Evolutionary conservation across 2,329 filamentous ascomycete species (phyloP).

Genomic region (Penicillium sp.): DNA sequence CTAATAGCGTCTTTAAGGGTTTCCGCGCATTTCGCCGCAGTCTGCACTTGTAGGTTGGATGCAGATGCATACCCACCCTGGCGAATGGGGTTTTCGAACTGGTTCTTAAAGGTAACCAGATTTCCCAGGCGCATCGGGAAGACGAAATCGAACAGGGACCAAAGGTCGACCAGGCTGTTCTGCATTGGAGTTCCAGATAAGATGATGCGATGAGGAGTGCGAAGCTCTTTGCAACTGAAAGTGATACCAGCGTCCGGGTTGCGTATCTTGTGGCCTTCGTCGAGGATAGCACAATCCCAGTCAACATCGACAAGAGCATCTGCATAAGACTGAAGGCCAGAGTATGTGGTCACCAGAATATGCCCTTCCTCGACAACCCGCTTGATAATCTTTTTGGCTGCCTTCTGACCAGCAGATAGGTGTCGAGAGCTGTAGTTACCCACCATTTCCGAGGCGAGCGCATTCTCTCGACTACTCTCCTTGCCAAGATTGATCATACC

Average conservation of each 20-base stretch:
- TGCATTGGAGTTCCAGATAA: constrained; percentile 97
- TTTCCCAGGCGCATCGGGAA: constrained; percentile 95
- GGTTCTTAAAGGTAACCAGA: constrained; percentile 82
- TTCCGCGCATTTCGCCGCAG: constrained; percentile 89
- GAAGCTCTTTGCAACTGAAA: constrained; percentile 89
- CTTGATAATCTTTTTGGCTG: constrained; percentile 78
- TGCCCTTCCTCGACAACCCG: constrained; percentile 82
- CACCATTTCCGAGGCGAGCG: constrained; percentile 60
- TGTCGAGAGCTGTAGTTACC: constrained; percentile 45
- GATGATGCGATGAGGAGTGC: constrained; percentile 87
- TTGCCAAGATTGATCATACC: constrained; percentile 82
- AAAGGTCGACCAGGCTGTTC: constrained; percentile 91
- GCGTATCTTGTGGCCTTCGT: constrained; percentile 97
- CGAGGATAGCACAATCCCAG: constrained; percentile 92
- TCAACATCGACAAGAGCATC: constrained; percentile 78
- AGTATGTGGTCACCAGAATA: constrained; percentile 93
- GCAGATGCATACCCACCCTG: constrained; percentile 95
- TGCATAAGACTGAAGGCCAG: constrained; percentile 89
- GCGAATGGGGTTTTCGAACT: constrained; percentile 93
- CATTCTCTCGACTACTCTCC: constrained; percentile 64
- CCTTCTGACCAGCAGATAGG: constrained; percentile 59
- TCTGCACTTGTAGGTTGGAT: constrained; percentile 90
- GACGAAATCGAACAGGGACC: constrained; percentile 97
- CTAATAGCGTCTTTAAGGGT: constrained; percentile 92
- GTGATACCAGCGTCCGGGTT: constrained; percentile 96